Base-by-base conservation (phyloP, 306 rosid genomes). In the Boehmeria nivea region DNA sequence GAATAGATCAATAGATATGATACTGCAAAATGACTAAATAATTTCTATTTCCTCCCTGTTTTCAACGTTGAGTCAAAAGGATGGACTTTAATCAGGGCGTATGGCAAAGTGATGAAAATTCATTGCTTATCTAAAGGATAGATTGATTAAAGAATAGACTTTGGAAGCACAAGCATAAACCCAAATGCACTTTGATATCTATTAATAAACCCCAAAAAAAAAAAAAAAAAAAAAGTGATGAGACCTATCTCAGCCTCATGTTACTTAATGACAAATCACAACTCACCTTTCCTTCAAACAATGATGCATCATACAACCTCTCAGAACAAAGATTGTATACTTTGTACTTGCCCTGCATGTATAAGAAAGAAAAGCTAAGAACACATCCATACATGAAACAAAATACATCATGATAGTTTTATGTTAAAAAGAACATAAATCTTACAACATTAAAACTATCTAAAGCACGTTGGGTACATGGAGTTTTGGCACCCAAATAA, bases 271-370 rank as follows among this genome's bases (percentile, higher is more conserved):
- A 47, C 42, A 68, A 62, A 63, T 42, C 23, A 57, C 18, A 61
- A 72, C 87, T 17, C 75, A 87, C 99, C 96, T 93, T 93, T 71
- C 96, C 96, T 84, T 93, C 96, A 62, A 87, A 83, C 74, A 93
- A 56, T 23, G 96, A 87, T 34, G 96, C 99, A 66, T 93, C 96
- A 72, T 93, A 93, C 47, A 93, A 81, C 84, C 99, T 76, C 85
- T 93, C 99, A 14, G 93, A 87, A 76, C 99, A 93, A 40, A 87
- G 99, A 66, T 93, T 93, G 70, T 93, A 87, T 13, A 93, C 99
- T 75, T 93, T 93, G 85, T 93, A 93, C 68, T 88, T 88, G 21
- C 36, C 95, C 99, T 87, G 88, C 69, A 69, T 25, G 79, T 64
- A 43, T 53, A 21, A 61, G 52, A 69, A 27, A 8, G 19, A 0